Conservation (phyloP, 2,329 filamentous ascomycete genomes). For the Cytospora piceae region DNA sequence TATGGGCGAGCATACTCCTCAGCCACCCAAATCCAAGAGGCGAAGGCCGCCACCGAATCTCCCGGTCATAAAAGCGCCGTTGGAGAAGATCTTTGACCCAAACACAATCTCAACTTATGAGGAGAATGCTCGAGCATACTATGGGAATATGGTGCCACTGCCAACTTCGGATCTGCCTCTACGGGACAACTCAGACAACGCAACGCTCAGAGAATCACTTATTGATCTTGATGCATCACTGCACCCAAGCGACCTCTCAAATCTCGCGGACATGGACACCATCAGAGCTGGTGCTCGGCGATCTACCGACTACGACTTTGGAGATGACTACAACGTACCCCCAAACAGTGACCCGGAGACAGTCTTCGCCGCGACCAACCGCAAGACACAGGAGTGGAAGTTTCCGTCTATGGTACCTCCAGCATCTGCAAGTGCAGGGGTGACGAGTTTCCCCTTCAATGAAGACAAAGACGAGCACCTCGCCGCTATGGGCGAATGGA, state of each 20-base stretch:
- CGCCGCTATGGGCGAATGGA: slow-evolving; percentile 18
- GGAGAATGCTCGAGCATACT: slow-evolving; percentile 65
- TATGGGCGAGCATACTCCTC: slow-evolving; percentile 43
- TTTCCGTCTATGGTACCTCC: slow-evolving; percentile 55
- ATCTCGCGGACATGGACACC: slow-evolving; percentile 65
- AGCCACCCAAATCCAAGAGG: slow-evolving; percentile 50
- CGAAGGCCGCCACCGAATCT: slow-evolving; percentile 63
- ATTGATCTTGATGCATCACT: slow-evolving; percentile 68
- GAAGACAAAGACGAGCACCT: slow-evolving; percentile 35
- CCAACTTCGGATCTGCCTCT: slow-evolving; percentile 58
- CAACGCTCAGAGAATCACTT: slow-evolving; percentile 62
- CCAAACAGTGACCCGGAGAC: slow-evolving; percentile 64
- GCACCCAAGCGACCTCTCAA: slow-evolving; percentile 57
- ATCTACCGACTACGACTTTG: slow-evolving; percentile 56
- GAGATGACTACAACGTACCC: slow-evolving; percentile 52
- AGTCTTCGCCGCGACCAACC: slow-evolving; percentile 43
- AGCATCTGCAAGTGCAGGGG: slow-evolving; percentile 53
- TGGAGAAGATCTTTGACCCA: slow-evolving; percentile 69
- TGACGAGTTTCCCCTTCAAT: slow-evolving; percentile 49
- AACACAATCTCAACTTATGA: slow-evolving; percentile 68
- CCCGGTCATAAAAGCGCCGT: slow-evolving; percentile 59
- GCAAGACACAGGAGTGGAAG: slow-evolving; percentile 55
- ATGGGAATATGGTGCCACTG: slow-evolving; percentile 51
- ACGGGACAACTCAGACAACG: slow-evolving; percentile 57
- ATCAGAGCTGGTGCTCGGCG: slow-evolving; percentile 55